Conservation (phyloP, 129 eudicot species). For the Artemisia annua region DNA sequence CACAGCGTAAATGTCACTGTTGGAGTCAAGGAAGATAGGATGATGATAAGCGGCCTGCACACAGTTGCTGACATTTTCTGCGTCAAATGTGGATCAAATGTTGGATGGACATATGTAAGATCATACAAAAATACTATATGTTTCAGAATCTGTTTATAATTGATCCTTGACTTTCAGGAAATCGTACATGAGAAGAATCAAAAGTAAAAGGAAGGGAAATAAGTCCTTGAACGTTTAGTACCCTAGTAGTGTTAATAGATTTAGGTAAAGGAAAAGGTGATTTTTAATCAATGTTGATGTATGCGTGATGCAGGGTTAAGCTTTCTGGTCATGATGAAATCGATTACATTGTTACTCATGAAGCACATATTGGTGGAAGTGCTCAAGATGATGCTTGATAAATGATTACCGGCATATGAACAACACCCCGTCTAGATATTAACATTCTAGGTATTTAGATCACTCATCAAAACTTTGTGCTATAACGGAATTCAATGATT, state of each 20-base stretch:
- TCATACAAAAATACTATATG: not conserved
- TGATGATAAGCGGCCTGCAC: conserved; percentile 86
- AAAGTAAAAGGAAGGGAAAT: conserved; percentile 93
- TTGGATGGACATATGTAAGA: conserved; percentile 90
- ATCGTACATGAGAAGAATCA: conserved; percentile 66
- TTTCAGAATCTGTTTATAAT: not conserved
- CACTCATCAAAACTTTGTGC: not conserved
- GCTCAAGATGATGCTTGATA: conserved; percentile 67
- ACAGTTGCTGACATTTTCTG: conserved; percentile 85
- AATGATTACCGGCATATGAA: not conserved
- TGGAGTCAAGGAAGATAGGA: conserved; percentile 70
- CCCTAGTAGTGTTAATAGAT: not conserved
- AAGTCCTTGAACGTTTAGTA: conserved; percentile 73
- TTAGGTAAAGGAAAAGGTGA: not conserved
- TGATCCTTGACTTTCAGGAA: conserved; percentile 44
- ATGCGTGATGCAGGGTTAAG: conserved; percentile 69
- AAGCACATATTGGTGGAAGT: conserved; percentile 65
- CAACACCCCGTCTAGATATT: too few species aligned
- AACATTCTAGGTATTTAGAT: too few species aligned
- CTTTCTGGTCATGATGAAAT: conserved; percentile 78
- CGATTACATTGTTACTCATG: conserved; percentile 62
- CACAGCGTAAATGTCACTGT: conserved; percentile 35
- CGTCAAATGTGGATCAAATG: conserved; percentile 71
- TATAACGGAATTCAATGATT: conserved; percentile 1
- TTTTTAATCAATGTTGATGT: not conserved